Conservation (phyloP, 1,284 basidiomycete species). For the Vanrija humicola region DNA sequence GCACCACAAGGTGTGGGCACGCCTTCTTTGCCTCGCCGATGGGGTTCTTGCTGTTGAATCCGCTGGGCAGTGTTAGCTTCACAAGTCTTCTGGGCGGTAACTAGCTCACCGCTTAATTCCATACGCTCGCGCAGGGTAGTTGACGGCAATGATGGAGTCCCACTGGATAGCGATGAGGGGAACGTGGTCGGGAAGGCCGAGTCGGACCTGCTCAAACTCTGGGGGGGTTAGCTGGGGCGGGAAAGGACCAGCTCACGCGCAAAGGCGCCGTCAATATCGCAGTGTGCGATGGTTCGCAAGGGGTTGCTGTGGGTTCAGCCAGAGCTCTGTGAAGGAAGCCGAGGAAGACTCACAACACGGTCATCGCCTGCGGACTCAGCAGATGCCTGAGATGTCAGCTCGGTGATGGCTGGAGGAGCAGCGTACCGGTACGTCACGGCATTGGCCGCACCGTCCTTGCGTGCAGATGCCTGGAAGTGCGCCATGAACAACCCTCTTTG, state of each 20-base stretch:
- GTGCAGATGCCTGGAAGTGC: too few species aligned
- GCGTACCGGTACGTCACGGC: slow-evolving; percentile 9
- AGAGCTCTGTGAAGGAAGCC: neutral
- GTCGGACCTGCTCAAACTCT: slow-evolving; percentile 80
- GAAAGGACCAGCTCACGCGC: slow-evolving; percentile 50
- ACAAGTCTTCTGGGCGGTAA: neutral
- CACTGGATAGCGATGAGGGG: slow-evolving; percentile 93
- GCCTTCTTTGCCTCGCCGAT: slow-evolving; percentile 73
- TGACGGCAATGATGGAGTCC: slow-evolving; percentile 84
- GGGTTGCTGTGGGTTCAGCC: slow-evolving; percentile 28
- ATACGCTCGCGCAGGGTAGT: slow-evolving; percentile 86
- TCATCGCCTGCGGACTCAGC: slow-evolving; percentile 42
- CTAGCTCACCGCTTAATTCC: slow-evolving; percentile 67
- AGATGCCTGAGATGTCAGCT: slow-evolving; percentile 28
- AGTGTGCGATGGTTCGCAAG: slow-evolving; percentile 66
- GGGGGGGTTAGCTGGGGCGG: slow-evolving; percentile 2
- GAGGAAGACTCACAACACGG: slow-evolving; percentile 28
- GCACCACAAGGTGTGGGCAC: slow-evolving; percentile 77
- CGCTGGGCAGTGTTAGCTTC: neutral
- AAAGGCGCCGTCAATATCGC: slow-evolving; percentile 91
- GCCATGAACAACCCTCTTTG: too few species aligned
- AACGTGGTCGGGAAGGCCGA: slow-evolving; percentile 64
- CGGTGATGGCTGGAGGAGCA: too few species aligned
- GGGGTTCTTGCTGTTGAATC: slow-evolving; percentile 25
- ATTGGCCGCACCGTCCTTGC: too few species aligned